These are phyloP conservation scores for Sodiomyces alkalinus DNA, from an alignment of 2,329 filamentous ascomycete species.

Conservation along the genomic window DNA sequence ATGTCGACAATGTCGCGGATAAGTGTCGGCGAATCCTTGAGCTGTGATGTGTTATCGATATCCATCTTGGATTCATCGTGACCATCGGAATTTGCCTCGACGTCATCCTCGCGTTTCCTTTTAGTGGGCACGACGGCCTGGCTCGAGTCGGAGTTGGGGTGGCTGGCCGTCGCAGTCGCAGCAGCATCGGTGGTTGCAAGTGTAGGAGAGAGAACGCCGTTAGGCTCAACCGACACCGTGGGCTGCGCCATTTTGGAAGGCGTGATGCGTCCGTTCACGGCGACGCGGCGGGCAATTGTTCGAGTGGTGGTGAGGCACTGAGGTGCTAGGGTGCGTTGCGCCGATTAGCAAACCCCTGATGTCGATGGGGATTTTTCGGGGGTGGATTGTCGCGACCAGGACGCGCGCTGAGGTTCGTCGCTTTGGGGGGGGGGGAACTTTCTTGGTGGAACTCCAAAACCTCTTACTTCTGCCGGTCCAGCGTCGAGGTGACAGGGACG, in stretches of 20 bases:
- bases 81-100: conserved; percentile 15
- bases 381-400: conserved; percentile 10
- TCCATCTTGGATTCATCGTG: conserved; percentile 13
- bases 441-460: conserved; percentile 24
- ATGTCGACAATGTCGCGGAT: conserved; percentile 22
- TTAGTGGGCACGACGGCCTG: conserved; percentile 27
- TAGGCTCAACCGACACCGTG: conserved; percentile 17
- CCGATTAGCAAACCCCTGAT: no score
- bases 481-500: conserved; percentile 15
- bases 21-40: conserved; percentile 17
- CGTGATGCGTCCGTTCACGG: background rate
- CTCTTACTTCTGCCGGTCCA: conserved; percentile 21
- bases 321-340: no score
- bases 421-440: no score
- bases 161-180: no score
- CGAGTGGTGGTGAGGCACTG: conserved; percentile 3
- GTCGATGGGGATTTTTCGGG: conserved; percentile 8
- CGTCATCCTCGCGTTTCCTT: conserved; percentile 41
- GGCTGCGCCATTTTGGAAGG: conserved; percentile 24
- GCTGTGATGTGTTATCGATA: conserved; percentile 12
- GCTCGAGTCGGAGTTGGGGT: conserved; percentile 9
- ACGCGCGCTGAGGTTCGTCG: conserved; percentile 8
- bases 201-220: conserved; percentile 24
- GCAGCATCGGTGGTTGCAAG: no score
- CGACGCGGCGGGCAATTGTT: background rate